Conservation (phyloP, 139 green algal species). For the Choricystis sp. region DNA sequence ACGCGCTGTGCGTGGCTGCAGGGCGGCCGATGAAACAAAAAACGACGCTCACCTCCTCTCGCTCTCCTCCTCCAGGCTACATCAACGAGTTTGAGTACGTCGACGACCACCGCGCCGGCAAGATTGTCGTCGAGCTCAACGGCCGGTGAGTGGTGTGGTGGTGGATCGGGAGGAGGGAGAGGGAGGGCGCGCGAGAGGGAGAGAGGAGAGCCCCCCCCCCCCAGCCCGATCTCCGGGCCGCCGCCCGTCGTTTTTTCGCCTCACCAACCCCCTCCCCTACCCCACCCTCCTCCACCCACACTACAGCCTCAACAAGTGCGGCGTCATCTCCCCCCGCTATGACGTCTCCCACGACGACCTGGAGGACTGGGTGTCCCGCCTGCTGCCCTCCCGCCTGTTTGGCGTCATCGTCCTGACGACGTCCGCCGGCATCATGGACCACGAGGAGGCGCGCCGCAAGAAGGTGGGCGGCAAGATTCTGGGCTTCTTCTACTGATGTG, state of each 20-base stretch:
- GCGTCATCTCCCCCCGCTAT: conserved; percentile 93
- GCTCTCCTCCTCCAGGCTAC: no score
- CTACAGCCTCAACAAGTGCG: conserved; percentile 94
- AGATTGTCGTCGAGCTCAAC: conserved; percentile 99
- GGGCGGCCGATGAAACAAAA: no score
- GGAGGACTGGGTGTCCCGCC: conserved; percentile 85
- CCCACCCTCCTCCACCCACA: background rate
- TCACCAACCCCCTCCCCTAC: background rate
- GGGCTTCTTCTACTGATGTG: conserved; percentile 79
- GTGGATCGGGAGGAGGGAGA: no score
- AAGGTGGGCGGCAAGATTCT: conserved; percentile 78
- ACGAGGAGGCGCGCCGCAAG: conserved; percentile 95
- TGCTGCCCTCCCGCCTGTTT: conserved; percentile 96
- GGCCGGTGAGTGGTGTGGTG: conserved; percentile 37
- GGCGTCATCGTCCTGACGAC: conserved; percentile 96
- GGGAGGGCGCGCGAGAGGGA: background rate
- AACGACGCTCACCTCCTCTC: no score
- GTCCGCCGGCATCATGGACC: conserved; percentile 94
- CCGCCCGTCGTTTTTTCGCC: no score
- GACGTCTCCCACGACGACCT: conserved; percentile 67
- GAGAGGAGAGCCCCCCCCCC: background rate
- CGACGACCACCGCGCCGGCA: conserved; percentile 93
- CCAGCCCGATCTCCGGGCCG: no score
- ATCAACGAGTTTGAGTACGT: conserved; percentile 98
- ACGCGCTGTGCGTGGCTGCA: no score